Conservation (phyloP, 169 alveolate genomes). For the Cryptosporidium andersoni region DNA sequence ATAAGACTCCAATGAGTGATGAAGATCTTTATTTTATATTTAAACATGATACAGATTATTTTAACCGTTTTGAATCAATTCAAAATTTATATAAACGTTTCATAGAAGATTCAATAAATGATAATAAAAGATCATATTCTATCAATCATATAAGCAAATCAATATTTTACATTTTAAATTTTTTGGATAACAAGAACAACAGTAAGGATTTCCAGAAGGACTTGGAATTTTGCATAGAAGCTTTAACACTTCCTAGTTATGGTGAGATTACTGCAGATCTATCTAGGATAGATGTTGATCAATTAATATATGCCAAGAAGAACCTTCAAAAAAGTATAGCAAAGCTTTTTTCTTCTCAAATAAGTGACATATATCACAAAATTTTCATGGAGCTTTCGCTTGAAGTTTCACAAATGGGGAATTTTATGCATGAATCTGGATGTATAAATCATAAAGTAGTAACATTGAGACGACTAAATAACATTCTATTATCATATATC, state of each 20-base stretch:
- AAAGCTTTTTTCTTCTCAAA: too few species aligned
- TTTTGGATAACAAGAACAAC: neutral
- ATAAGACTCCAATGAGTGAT: slow-evolving; percentile 76
- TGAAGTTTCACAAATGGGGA: slow-evolving; percentile 36
- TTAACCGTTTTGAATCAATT: slow-evolving; percentile 76
- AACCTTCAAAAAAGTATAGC: too few species aligned
- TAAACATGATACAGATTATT: slow-evolving; percentile 86
- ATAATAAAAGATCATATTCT: too few species aligned
- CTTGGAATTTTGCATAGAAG: slow-evolving; percentile 11
- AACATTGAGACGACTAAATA: slow-evolving; percentile 24
- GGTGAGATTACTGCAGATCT: slow-evolving; percentile 11
- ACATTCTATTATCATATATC: slow-evolving; percentile 26
- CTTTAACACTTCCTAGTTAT: slow-evolving; percentile 1
- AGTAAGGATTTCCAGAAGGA: neutral
- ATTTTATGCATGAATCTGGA: neutral
- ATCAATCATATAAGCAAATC: neutral
- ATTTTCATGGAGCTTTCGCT: too few species aligned
- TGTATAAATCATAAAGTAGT: slow-evolving; percentile 47
- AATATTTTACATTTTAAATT: neutral
- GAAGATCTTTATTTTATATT: slow-evolving; percentile 84
- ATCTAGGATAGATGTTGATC: too few species aligned
- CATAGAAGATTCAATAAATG: slow-evolving; percentile 6
- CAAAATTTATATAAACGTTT: slow-evolving; percentile 72
- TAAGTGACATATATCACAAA: too few species aligned
- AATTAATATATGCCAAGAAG: too few species aligned